Evolutionary conservation across 371 early-diverging fungal species (phyloP).

Genomic region (Zychaea mexicana): DNA sequence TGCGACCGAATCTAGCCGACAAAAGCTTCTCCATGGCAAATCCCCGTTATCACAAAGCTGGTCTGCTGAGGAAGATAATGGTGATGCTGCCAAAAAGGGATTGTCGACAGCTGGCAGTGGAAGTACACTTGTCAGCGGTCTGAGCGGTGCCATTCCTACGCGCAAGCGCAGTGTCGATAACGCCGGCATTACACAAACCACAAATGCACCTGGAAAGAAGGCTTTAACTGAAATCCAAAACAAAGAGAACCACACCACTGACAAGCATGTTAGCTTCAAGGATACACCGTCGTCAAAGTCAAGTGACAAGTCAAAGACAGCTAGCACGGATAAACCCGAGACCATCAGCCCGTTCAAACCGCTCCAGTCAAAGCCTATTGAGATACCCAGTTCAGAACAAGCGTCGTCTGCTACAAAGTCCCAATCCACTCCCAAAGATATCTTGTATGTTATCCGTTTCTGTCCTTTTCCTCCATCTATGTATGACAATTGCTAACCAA

Average conservation of each 20-base stretch:
- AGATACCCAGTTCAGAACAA: slow-evolving; percentile 1
- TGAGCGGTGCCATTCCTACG: neutral
- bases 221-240: slow-evolving; percentile 1
- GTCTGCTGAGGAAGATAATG: neutral
- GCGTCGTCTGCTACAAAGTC: neutral
- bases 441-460: slow-evolving; percentile 5
- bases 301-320: neutral
- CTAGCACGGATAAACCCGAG: neutral
- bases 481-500: too few relatives aligned
- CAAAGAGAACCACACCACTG: neutral
- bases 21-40: slow-evolving; percentile 8
- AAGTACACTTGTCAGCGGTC: neutral
- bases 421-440: slow-evolving; percentile 8
- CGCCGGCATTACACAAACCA: neutral
- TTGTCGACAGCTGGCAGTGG: neutral
- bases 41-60: slow-evolving; percentile 11
- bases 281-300: neutral
- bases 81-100: neutral
- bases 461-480: too few relatives aligned
- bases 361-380: slow-evolving; percentile 5
- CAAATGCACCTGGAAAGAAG: neutral
- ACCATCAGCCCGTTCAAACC: slow-evolving; percentile 8
- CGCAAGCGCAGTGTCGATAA: neutral
- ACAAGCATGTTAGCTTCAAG: neutral
- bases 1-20: neutral